Evolutionary conservation across 169 alveolate genomes (phyloP).

Genomic region (Plasmodium vinckei): DNA sequence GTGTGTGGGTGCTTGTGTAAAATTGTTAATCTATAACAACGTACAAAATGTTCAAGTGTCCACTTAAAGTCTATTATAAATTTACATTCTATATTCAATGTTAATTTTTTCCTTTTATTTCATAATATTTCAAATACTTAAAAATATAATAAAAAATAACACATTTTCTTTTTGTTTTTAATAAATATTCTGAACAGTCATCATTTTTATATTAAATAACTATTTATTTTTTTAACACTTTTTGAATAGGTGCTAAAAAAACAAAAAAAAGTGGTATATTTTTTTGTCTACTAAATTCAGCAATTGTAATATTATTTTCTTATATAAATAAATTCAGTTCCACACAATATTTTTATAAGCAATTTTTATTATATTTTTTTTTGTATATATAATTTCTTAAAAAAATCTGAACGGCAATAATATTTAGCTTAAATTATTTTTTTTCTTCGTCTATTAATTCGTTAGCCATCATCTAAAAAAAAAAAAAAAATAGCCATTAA

Average conservation of each 20-base stretch:
- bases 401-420: slow-evolving; percentile 63
- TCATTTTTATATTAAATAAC: slow-evolving; percentile 2
- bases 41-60: slow-evolving; percentile 3
- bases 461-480: slow-evolving; percentile 65
- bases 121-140: slow-evolving; percentile 4
- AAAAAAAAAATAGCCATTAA: slow-evolving; percentile 14
- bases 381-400: slow-evolving; percentile 27
- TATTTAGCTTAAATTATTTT: slow-evolving; percentile 35
- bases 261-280: slow-evolving; percentile 9
- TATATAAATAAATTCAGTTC: slow-evolving; percentile 9
- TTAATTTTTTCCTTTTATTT: slow-evolving; percentile 29
- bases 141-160: slow-evolving; percentile 18
- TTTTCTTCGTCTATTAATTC: slow-evolving; percentile 73
- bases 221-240: slow-evolving; percentile 31
- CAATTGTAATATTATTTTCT: slow-evolving; percentile 16
- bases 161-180: not conserved
- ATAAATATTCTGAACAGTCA: slow-evolving; percentile 59
- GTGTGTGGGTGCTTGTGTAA: slow-evolving; percentile 2
- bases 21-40: not conserved
- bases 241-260: slow-evolving; percentile 36
- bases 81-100: slow-evolving; percentile 12
- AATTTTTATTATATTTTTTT: slow-evolving; percentile 37
- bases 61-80: slow-evolving; percentile 29
- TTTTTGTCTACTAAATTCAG: slow-evolving; percentile 4
- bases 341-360: not conserved